These are phyloP conservation scores for Misopates orontium DNA, from an alignment of 257 asterid species.

Conservation along the genomic window DNA sequence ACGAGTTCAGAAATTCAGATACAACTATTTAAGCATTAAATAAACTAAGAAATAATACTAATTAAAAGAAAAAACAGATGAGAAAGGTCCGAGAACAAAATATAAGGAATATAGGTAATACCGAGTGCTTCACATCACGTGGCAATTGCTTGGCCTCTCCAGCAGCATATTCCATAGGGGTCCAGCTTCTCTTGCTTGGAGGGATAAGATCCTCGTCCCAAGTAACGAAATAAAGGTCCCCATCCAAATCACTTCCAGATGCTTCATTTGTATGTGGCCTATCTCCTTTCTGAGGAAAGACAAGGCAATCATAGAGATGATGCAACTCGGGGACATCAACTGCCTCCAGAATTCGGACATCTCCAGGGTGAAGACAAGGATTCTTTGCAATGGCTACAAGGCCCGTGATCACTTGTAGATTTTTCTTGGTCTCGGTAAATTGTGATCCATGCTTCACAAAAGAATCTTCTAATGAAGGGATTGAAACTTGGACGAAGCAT, in stretches of 20 bases:
- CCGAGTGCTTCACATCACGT: slow-evolving; percentile 55
- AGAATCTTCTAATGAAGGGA: slow-evolving; percentile 62
- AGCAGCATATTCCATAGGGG: slow-evolving; percentile 79
- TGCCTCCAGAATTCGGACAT: slow-evolving; percentile 84
- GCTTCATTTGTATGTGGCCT: slow-evolving; percentile 94
- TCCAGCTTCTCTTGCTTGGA: slow-evolving; percentile 78
- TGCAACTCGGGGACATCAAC: slow-evolving; percentile 62
- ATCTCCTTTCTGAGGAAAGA: slow-evolving; percentile 89
- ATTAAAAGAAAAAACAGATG: background rate
- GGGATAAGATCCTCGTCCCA: slow-evolving; percentile 93
- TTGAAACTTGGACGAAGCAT: slow-evolving; percentile 83
- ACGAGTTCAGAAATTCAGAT: too few species aligned
- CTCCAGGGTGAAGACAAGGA: slow-evolving; percentile 97
- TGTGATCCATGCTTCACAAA: slow-evolving; percentile 68
- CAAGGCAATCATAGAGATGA: slow-evolving; percentile 77
- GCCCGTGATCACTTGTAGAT: slow-evolving; percentile 59
- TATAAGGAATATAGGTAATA: slow-evolving; percentile 30
- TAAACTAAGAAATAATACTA: background rate
- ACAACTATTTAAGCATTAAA: slow-evolving; percentile 8
- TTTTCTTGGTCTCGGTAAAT: slow-evolving; percentile 52
- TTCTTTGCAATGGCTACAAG: slow-evolving; percentile 85
- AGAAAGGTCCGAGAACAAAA: background rate
- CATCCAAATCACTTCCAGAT: slow-evolving; percentile 95
- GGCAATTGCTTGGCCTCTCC: slow-evolving; percentile 45
- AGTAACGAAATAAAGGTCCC: slow-evolving; percentile 89